Base-by-base conservation (phyloP, 805 yeast genomes). In the Yarrowia phangngaensis region DNA sequence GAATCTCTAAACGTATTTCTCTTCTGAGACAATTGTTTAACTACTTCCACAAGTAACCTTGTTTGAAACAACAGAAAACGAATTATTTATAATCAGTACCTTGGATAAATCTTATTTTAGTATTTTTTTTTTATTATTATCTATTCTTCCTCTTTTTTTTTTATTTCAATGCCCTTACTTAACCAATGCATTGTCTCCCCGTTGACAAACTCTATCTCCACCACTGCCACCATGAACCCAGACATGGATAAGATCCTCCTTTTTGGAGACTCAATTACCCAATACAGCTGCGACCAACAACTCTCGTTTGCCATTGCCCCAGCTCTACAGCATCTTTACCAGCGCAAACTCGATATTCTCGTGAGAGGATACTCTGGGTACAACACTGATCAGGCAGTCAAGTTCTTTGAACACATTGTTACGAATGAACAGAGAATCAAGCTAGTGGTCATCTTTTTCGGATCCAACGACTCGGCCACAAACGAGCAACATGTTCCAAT, bases 281-380 rank as follows among this genome's bases (percentile, higher is more conserved):
- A 83, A 58, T 74, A 62, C 54, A 64, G 77, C 22, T 73, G 60
- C 57, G 64, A 69, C 38, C 70, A 70, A 13, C 55, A 53, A 3
- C 61, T 63, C 8, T 65, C 68, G n/a, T 79, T 76, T 58, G 67
- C 71, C 4, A 60, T 74, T 20, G 79, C 77, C 2, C 70, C 82
- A 0, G 79, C 74, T 0, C 58, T 43, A 2, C 50, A 43, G 15
- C 29, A 43, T n/a, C 26, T 30, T n/a, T 65, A 84, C 60, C 64
- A 70, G 2, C 71, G 95, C 33, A 75, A 71, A 58, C 56, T 85
- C 35, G 90, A 85, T 55, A 68, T 89, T 2, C 58, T 87, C 1
- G 79, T 76, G 30, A 69, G 95, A 52, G 97, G 97, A 0, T 85
- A 68, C 58, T 60, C 78, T 1, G 96, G 97, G 0, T 88, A 84